Evolutionary conservation across 2,329 filamentous ascomycete species (phyloP).

Genomic region (Chrysoporthe austroafricana): DNA sequence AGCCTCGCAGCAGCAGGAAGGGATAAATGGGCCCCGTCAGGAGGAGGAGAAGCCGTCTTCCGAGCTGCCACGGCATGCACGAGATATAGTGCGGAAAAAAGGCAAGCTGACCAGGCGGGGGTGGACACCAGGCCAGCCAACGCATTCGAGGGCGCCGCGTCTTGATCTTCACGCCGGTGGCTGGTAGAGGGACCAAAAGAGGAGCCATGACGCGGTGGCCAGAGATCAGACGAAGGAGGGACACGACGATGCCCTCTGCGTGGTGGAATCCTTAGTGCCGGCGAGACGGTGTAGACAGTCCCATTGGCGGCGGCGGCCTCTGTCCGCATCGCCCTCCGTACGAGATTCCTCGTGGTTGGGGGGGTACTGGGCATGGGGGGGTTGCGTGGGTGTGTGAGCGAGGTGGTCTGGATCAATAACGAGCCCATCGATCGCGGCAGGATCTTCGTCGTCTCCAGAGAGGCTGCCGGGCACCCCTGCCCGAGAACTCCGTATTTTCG

Average conservation of each 20-base stretch:
- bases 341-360: too few species aligned
- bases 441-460: constrained; percentile 4
- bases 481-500: constrained; percentile 10
- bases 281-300: not conserved
- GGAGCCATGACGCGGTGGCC: constrained; percentile 14
- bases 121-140: constrained; percentile 3
- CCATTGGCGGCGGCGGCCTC: not conserved
- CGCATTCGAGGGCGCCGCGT: not conserved
- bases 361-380: too few species aligned
- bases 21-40: not conserved
- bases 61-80: not conserved
- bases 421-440: constrained; percentile 2
- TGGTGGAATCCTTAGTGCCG: not conserved
- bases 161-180: constrained; percentile 11
- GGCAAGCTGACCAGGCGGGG: not conserved
- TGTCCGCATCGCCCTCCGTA: not conserved
- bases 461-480: not conserved
- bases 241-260: not conserved
- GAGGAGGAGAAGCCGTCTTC: constrained; percentile 3
- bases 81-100: not conserved
- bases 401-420: constrained; percentile 7
- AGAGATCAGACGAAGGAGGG: not conserved
- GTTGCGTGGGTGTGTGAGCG: not conserved
- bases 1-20: not conserved
- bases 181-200: constrained; percentile 10